These are phyloP conservation scores for Cyberlindnera maritima DNA, from an alignment of 805 yeast species.

Conservation along the genomic window DNA sequence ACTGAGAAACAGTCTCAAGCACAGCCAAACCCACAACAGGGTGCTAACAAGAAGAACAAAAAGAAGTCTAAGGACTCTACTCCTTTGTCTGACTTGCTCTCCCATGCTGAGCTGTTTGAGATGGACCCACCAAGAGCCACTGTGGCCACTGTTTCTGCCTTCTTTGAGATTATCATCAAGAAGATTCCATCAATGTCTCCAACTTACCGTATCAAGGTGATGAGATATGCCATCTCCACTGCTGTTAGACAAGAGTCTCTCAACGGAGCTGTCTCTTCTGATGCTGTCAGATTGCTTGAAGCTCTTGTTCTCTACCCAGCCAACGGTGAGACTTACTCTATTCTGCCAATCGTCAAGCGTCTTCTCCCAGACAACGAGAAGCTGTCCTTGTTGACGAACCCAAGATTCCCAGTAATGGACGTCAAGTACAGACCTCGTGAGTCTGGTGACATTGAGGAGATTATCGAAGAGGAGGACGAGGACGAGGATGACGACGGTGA, in stretches of 20 bases:
- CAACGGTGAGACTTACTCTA: constrained; percentile 50
- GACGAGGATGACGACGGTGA: constrained; percentile 15
- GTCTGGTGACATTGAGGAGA: constrained; percentile 30
- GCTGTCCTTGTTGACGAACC: constrained; percentile 63
- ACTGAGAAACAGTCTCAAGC: constrained; percentile 28
- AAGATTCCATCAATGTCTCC: constrained; percentile 52
- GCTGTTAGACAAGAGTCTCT: constrained; percentile 32
- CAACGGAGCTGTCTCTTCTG: constrained; percentile 28
- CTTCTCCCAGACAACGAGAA: constrained; percentile 48
- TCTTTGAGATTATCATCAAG: constrained; percentile 48
- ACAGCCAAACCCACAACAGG: constrained; percentile 32
- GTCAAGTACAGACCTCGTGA: constrained; percentile 24
- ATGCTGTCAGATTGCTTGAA: constrained; percentile 42
- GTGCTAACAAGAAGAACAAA: constrained; percentile 35
- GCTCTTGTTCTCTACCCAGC: constrained; percentile 70
- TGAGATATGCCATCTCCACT: constrained; percentile 40
- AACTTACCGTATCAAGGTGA: constrained; percentile 60
- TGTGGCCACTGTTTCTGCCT: constrained; percentile 30
- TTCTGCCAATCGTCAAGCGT: constrained; percentile 66
- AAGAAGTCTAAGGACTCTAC: constrained; percentile 41
- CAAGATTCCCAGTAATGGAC: constrained; percentile 60
- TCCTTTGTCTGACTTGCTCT: constrained; percentile 64
- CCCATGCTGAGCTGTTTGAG: constrained; percentile 59
- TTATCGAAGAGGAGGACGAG: constrained; percentile 21
- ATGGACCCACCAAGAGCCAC: constrained; percentile 39